phyloP scores from a whole-genome alignment of 2,329 filamentous ascomycete genomes.

The Penicillium paneum region DNA sequence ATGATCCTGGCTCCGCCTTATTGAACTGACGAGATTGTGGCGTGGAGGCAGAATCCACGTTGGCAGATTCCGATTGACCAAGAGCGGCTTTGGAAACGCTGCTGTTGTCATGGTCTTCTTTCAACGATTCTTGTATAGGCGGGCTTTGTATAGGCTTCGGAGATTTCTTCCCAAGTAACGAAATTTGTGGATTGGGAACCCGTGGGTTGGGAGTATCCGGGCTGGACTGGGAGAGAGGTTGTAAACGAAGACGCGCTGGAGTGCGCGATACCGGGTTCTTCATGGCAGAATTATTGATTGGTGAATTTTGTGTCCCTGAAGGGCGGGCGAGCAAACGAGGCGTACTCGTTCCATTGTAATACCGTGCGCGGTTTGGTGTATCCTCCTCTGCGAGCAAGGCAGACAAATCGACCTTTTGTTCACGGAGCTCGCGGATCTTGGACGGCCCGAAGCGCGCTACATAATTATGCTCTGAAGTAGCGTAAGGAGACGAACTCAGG shows the following conservation, averaged over 20 bases:
- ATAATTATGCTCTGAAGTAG: slow-evolving; percentile 28
- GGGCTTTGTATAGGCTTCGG: not conserved
- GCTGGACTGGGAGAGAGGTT: slow-evolving; percentile 27
- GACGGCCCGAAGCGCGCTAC: slow-evolving; percentile 32
- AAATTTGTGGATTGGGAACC: not conserved
- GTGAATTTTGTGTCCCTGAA: slow-evolving; percentile 12
- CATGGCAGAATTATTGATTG: slow-evolving; percentile 12
- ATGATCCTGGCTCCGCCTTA: slow-evolving; percentile 27
- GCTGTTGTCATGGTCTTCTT: slow-evolving; percentile 9
- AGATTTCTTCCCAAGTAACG: not conserved
- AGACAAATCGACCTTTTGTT: slow-evolving; percentile 37
- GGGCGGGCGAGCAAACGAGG: slow-evolving; percentile 23
- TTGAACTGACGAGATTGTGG: slow-evolving; percentile 19
- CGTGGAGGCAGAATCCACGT: slow-evolving; percentile 21
- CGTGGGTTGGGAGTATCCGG: slow-evolving; percentile 10
- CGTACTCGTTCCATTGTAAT: slow-evolving; percentile 37
- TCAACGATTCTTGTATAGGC: not conserved
- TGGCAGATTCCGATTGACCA: slow-evolving; percentile 14
- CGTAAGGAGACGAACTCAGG: slow-evolving; percentile 30
- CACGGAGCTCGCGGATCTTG: slow-evolving; percentile 32
- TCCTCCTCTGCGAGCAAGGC: slow-evolving; percentile 31
- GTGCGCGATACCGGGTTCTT: slow-evolving; percentile 18
- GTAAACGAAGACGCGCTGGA: slow-evolving; percentile 20
- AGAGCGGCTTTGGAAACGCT: slow-evolving; percentile 12
- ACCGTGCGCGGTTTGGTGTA: slow-evolving; percentile 37